Evolutionary conservation across 345 rosid genomes (phyloP).

Genomic region (Limnanthes douglasii): DNA sequence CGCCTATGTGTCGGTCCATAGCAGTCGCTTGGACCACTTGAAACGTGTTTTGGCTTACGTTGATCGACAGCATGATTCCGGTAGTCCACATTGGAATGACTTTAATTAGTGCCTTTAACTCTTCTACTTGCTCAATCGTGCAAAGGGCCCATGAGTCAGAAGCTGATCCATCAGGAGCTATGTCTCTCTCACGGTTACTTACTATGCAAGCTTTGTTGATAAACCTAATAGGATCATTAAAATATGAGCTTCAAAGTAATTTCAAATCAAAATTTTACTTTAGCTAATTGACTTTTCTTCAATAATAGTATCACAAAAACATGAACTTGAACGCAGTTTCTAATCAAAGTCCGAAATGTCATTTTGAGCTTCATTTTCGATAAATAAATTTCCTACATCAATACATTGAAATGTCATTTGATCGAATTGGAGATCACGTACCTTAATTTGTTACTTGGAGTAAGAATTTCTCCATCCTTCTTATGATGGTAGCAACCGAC

Average conservation of each 20-base stretch:
- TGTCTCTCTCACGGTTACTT: slow-evolving; percentile 26
- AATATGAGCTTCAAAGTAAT: no score
- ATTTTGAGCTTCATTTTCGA: no score
- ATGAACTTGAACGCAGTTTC: no score
- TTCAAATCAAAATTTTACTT: no score
- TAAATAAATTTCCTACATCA: no score
- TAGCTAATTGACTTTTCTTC: no score
- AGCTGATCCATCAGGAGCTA: slow-evolving; percentile 47
- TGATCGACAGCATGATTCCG: slow-evolving; percentile 53
- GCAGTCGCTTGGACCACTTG: slow-evolving; percentile 51
- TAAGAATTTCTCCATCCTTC: slow-evolving; percentile 26
- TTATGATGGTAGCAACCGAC: slow-evolving; percentile 25
- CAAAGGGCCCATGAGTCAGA: slow-evolving; percentile 60
- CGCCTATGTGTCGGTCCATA: slow-evolving; percentile 45
- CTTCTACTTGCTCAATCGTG: slow-evolving; percentile 72
- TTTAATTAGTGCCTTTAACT: slow-evolving; percentile 50
- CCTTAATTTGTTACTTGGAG: slow-evolving; percentile 44
- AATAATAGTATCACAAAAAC: no score
- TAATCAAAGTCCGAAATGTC: no score
- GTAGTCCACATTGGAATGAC: slow-evolving; percentile 66
- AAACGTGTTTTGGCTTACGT: slow-evolving; percentile 44
- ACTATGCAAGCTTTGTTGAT: slow-evolving; percentile 58
- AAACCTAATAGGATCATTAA: no score
- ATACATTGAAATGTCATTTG: background rate
- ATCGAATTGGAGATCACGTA: no score